Conservation (phyloP, 108 stramenopile genomes). For the Fragilariopsis cylindrus region DNA sequence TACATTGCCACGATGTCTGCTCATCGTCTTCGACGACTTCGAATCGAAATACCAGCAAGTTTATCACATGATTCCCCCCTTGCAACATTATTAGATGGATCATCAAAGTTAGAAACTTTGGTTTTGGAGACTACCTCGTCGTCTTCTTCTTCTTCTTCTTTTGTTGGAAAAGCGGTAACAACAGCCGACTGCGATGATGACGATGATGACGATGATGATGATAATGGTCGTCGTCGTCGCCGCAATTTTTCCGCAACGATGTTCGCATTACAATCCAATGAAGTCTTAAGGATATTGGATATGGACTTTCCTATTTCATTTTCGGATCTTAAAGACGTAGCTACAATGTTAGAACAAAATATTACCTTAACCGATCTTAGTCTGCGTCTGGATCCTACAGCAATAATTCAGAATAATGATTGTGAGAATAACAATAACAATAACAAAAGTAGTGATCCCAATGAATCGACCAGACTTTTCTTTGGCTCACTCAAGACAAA, state of each 20-base stretch:
- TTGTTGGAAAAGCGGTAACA: neutral
- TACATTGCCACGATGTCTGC: neutral
- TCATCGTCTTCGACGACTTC: constrained; percentile 1
- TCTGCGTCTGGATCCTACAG: constrained; percentile 6
- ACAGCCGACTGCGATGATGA: neutral
- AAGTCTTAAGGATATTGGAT: constrained; percentile 3
- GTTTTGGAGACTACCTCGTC: neutral
- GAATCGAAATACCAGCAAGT: neutral
- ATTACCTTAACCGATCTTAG: neutral
- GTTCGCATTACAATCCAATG: constrained; percentile 4
- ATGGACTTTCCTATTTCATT: constrained; percentile 12
- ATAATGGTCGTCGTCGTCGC: neutral
- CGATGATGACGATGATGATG: too few relatives aligned
- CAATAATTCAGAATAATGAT: neutral
- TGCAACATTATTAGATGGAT: neutral
- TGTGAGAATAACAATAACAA: neutral
- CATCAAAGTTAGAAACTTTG: neutral
- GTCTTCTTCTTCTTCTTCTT: neutral
- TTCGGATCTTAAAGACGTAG: neutral
- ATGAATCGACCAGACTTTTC: neutral
- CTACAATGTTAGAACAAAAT: constrained; percentile 7
- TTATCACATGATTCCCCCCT: neutral
- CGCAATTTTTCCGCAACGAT: neutral
- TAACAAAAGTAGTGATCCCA: neutral
- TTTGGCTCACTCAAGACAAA: neutral